Base-by-base conservation (phyloP, 805 yeast species). In the Candida montana region DNA sequence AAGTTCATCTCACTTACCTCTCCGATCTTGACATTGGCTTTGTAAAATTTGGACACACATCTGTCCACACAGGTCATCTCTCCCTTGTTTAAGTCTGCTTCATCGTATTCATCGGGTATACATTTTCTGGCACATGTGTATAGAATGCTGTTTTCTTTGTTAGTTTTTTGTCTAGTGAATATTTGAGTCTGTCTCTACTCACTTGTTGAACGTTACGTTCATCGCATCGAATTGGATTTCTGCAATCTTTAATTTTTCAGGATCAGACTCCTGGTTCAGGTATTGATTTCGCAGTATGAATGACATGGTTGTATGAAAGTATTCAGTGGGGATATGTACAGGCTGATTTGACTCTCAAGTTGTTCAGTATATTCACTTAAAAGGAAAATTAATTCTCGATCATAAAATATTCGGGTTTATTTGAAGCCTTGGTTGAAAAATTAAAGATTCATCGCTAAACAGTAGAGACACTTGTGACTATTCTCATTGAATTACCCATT, bases 61-160 rank as follows among this genome's bases (percentile, higher is more conserved):
- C 97, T 69, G 60, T 89, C 96, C 10, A 86, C 65, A 59, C 97
- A 91, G 34, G 77, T 72, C 45, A 71, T 63, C 58, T 90, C 97
- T 29, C 96, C 97, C 54, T 89, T 88, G 49, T 77, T 79, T 41
- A 90, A 67, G 20, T 91, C 97, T 9, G 76, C 72, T 53, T 91
- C 98, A 13, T 87, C 86, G 63, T 84, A 90, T 49, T 82, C 85
- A n/a, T 71, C 76, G n/a, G 83, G 81, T 31, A 93, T 73, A 63
- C 99, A 93, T 62, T 93, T 93, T 44, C 62, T 54, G 17, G 73
- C 69, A 61, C 98, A 91, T 4, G 74, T 70, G 28, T 67, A 61
- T 28, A 84, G 67, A 49, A 90, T 70, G 33, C 74, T 69, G 53
- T 12, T 1, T 15, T 30, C 31, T 38, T 54, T 52, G 52, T 21